A percentile compares a stretch with the other conserved stretches of the same genome.
Conservation (phyloP, 495 filamentous ascomycete species). For the Podospora bellae-mahoneyi region DNA sequence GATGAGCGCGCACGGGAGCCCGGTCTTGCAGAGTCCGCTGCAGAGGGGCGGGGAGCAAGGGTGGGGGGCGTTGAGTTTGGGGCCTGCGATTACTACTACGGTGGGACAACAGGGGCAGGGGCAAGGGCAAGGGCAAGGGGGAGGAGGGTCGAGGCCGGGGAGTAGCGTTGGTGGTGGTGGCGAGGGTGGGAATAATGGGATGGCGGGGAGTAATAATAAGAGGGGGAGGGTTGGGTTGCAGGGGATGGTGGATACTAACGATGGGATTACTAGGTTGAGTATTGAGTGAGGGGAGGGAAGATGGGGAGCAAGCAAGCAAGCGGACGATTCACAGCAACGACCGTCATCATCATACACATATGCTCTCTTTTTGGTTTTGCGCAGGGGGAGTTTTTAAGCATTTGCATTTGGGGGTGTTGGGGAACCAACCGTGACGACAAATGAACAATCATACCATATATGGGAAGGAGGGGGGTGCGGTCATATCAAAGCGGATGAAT, state of each 20-base stretch:
- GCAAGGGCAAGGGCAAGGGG: neutral
- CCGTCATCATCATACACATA: neutral
- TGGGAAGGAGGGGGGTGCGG: too few species aligned
- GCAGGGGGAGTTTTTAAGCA: neutral
- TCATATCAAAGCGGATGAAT: too few species aligned
- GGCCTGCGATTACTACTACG: neutral
- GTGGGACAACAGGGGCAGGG: too few species aligned
- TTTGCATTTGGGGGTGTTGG: neutral
- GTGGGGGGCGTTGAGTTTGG: conserved; percentile 52
- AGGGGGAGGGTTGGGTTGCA: conserved; percentile 72
- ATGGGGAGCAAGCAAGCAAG: neutral
- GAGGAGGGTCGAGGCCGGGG: conserved; percentile 51
- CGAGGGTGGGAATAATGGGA: conserved; percentile 36
- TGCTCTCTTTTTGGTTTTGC: conserved; percentile 5
- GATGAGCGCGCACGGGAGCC: conserved; percentile 85
- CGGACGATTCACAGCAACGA: neutral
- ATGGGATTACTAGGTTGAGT: conserved; percentile 96
- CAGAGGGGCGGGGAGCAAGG: conserved; percentile 60
- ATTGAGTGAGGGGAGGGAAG: conserved; percentile 26
- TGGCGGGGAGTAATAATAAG: conserved; percentile 22
- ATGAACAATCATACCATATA: too few species aligned
- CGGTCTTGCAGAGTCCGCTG: conserved; percentile 77
- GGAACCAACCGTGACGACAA: too few species aligned
- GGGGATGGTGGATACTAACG: conserved; percentile 93
- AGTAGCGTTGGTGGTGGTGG: conserved; percentile 40